phyloP scores from a whole-genome alignment of 169 alveolate genomes.

The Babesia microti region DNA sequence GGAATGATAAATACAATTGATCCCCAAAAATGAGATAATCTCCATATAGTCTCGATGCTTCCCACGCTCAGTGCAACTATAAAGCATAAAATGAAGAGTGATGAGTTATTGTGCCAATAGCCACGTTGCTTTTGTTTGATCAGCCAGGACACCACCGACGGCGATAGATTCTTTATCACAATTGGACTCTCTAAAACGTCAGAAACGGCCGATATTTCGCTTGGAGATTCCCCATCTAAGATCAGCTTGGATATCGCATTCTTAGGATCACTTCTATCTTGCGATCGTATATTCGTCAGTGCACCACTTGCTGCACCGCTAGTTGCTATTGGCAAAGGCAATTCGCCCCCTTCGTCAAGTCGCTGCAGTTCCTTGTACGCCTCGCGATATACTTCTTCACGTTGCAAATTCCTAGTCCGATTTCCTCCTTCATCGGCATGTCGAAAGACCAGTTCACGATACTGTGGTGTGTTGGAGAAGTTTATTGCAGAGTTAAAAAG shows the following conservation, averaged over 20 bases:
- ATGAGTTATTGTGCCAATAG: slow-evolving; percentile 51
- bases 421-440: not conserved
- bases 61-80: slow-evolving; percentile 65
- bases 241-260: slow-evolving; percentile 35
- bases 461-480: slow-evolving; percentile 16
- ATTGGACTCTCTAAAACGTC: slow-evolving; percentile 56
- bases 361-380: slow-evolving; percentile 38
- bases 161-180: slow-evolving; percentile 28
- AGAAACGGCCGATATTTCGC: slow-evolving; percentile 48
- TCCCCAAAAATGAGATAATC: slow-evolving; percentile 50
- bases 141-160: slow-evolving; percentile 48
- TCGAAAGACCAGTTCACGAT: slow-evolving; percentile 2
- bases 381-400: slow-evolving; percentile 28
- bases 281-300: too few relatives aligned
- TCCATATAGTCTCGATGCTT: slow-evolving; percentile 53
- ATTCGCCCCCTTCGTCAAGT: too few relatives aligned
- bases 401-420: slow-evolving; percentile 20
- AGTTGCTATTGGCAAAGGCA: too few relatives aligned
- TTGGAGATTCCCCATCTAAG: slow-evolving; percentile 49
- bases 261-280: too few relatives aligned
- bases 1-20: slow-evolving; percentile 53
- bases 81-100: slow-evolving; percentile 50
- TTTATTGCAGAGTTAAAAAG: slow-evolving; percentile 28
- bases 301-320: too few relatives aligned
- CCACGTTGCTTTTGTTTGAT: slow-evolving; percentile 38